Evolutionary conservation across 352 stramenopile species (phyloP).

Genomic region (Pythium aquatile): DNA sequence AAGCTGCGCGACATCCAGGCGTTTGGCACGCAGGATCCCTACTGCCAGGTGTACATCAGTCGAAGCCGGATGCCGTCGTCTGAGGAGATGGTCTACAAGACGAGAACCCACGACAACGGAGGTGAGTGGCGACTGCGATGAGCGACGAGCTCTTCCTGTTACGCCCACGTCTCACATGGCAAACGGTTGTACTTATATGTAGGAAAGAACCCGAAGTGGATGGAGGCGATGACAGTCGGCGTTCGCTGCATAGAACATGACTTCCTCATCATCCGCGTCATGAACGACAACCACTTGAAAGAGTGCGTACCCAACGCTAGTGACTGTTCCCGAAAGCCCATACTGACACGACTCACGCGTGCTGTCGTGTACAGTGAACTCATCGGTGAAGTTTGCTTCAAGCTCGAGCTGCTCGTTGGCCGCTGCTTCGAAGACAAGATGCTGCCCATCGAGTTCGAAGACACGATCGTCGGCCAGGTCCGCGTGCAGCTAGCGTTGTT

Average conservation of each 20-base stretch:
- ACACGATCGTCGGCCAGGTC: slow-evolving; percentile 75
- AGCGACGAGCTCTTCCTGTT: no score
- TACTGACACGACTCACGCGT: not conserved
- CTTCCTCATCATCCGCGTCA: slow-evolving; percentile 73
- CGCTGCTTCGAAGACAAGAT: slow-evolving; percentile 72
- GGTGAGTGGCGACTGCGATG: slow-evolving; percentile 23
- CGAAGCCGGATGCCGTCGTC: slow-evolving; percentile 34
- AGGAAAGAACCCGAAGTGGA: slow-evolving; percentile 79
- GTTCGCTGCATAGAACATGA: slow-evolving; percentile 82
- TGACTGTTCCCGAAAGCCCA: not conserved
- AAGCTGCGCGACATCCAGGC: slow-evolving; percentile 77
- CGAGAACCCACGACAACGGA: slow-evolving; percentile 78
- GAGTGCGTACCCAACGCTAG: slow-evolving; percentile 38
- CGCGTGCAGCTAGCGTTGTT: slow-evolving; percentile 72
- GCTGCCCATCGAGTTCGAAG: slow-evolving; percentile 65
- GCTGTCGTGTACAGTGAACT: slow-evolving; percentile 36
- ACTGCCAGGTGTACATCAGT: slow-evolving; percentile 70
- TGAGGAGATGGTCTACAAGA: slow-evolving; percentile 65
- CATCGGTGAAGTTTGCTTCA: slow-evolving; percentile 66
- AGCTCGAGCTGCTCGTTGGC: slow-evolving; percentile 66
- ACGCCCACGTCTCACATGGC: no score
- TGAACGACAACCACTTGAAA: slow-evolving; percentile 79
- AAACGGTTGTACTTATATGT: not conserved
- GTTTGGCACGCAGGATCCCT: slow-evolving; percentile 74
- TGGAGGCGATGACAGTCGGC: slow-evolving; percentile 55